Evolutionary conservation across 176 grass and related monocot species (phyloP).

Genomic region (Oryza meyeriana): DNA sequence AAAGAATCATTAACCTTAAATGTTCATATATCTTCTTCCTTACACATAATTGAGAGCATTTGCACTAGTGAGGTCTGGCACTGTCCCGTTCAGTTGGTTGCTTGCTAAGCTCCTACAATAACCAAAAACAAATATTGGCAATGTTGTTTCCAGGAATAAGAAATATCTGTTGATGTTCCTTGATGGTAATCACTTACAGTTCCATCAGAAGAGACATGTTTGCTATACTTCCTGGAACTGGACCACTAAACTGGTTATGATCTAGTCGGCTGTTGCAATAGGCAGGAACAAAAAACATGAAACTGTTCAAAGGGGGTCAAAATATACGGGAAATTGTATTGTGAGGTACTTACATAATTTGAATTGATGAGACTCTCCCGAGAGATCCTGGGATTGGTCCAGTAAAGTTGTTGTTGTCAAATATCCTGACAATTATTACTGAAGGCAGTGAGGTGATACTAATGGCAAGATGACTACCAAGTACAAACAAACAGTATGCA

Average conservation of each 20-base stretch:
- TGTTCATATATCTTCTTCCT: conserved; percentile 23
- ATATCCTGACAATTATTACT: conserved; percentile 49
- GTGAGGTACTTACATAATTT: conserved; percentile 58
- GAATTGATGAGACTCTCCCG: conserved; percentile 41
- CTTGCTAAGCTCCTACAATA: conserved; percentile 59
- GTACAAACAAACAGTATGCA: background rate
- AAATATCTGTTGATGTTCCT: conserved; percentile 28
- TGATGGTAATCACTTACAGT: conserved; percentile 54
- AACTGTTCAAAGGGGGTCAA: conserved; percentile 6
- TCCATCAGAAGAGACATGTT: conserved; percentile 48
- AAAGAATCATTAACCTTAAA: conserved; percentile 1
- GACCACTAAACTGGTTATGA: conserved; percentile 54
- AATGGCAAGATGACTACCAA: conserved; percentile 18
- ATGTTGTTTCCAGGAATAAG: conserved; percentile 9
- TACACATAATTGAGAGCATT: conserved; percentile 51
- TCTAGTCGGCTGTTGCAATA: conserved; percentile 59
- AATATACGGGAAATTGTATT: background rate
- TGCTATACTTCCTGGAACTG: conserved; percentile 53
- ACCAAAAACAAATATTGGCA: conserved; percentile 2
- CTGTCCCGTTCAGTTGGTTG: conserved; percentile 29
- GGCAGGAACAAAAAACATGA: conserved; percentile 22
- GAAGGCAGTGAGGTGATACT: conserved; percentile 22
- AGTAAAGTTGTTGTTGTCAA: conserved; percentile 66
- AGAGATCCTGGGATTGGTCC: conserved; percentile 63
- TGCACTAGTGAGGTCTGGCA: conserved; percentile 58